Base-by-base conservation (phyloP, 768 basidiomycete species). In the Hericium coralloides region DNA sequence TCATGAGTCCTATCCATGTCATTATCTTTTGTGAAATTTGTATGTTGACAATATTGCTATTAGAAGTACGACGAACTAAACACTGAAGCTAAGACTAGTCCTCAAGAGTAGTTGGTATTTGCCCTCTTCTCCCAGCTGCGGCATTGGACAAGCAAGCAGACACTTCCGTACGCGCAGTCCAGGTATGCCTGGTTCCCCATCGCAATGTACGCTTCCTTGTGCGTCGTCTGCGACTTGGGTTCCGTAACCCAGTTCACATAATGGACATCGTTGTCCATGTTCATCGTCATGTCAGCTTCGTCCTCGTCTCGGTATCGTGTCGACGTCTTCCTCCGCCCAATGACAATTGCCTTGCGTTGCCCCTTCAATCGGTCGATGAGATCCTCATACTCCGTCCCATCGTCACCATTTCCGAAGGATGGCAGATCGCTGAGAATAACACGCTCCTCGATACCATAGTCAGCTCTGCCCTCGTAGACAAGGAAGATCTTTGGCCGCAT, bases 211-310 rank as follows among this genome's bases (percentile, higher is more conserved):
- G 38, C 14, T 9, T 4, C 20, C 36, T 38, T 2, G 10, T 38
- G 15, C 1, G 10, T 12, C 22, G 36, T 49, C 39, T 36, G 7
- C 14, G 10, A 4, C 50, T 54, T 41, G 17, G 7, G 14, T 12
- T 50, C 41, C 26, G 58, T 55, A 36, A 56, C 55, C 58, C 58
- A 59, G 4, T n/a, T 38, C 51, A 58, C 43, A 25, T 48, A 31
- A n/a, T 41, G 38, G 53, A 36, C 53, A 9, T 12, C 17, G 17
- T 23, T 18, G 25, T 22, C 38, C 38, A 9, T 15, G 49, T 47
- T 20, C 20, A 18, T 5, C n/a, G 17, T 4, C 38, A 52, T 57
- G 14, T 37, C 53, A 9, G 37, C 57, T 1, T 49, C 20, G 20
- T 15, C 17, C 17, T 12, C 3, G 20, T 15, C 7, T 4, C 15